Base-by-base conservation (phyloP, 2,329 filamentous ascomycete species). In the Penicillium sp. region DNA sequence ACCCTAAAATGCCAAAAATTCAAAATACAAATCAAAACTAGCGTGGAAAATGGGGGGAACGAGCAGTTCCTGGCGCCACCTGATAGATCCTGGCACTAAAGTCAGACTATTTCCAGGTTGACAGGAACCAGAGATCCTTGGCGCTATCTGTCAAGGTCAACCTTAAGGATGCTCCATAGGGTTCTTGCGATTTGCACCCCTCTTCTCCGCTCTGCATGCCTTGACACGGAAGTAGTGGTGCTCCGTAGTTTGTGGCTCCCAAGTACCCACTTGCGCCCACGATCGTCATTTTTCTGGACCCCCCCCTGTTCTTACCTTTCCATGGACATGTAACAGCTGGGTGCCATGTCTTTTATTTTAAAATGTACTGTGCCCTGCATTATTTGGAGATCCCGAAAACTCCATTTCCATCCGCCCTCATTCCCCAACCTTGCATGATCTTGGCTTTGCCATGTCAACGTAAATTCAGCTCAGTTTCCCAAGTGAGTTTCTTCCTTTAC, bases 261-360 rank as follows among this genome's bases (percentile, higher is more conserved):
- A 37, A 33, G 55, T 65, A 60, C 42, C 64, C 65, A 66, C 62
- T 55, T 48, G 45, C 29, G 52, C 54, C 63, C 63, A 65, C 64
- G 65, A 67, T 67, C 65, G 64, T 66, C 65, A 67, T 66, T 67
- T 67, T 67, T 66, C 56, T 61, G 65, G 58, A 55, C 56, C 62
- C 63, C 64, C 64, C 65, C 64, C 64, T 65, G 65, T 67, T 67
- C 65, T 65, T 67, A 45, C 39, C 64, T 64, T 66, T 62, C 65
- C 64, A 67, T 67, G 65, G 65, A 64, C 59, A 56, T 66, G 57
- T 61, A 60, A 55, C 48, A 65, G 58, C 58, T 62, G 60, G 57
- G 52, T 59, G 46, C 50, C 37, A 51, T 58, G 24, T 53, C 52
- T 55, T 57, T 55, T 52, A 46, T 58, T 62, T 64, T 61, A 60